Conservation (phyloP, 495 filamentous ascomycete species). For the Aspergillus kassunensis region DNA sequence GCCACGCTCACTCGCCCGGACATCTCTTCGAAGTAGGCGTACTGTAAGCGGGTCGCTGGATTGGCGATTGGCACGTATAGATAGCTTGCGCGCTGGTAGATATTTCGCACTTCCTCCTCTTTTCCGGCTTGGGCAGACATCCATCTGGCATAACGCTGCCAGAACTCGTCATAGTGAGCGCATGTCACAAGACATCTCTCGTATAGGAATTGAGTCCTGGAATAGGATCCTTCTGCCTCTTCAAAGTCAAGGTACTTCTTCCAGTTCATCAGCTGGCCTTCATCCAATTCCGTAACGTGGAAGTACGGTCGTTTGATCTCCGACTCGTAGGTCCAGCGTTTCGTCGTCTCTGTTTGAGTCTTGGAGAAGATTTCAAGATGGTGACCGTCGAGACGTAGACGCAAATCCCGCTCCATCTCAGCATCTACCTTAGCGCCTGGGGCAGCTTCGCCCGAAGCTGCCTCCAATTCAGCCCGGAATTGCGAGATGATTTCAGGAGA, state of each 20-base stretch:
- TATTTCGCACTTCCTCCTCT: slow-evolving; percentile 86
- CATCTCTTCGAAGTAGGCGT: slow-evolving; percentile 91
- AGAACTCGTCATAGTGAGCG: slow-evolving; percentile 96
- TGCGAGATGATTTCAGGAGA: slow-evolving; percentile 62
- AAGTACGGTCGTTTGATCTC: slow-evolving; percentile 97
- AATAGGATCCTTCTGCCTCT: slow-evolving; percentile 75
- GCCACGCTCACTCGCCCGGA: slow-evolving; percentile 71
- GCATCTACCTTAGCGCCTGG: slow-evolving; percentile 56
- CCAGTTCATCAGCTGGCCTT: slow-evolving; percentile 87
- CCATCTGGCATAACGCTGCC: slow-evolving; percentile 96
- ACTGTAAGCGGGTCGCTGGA: slow-evolving; percentile 79
- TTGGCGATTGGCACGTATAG: slow-evolving; percentile 80
- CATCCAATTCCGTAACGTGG: slow-evolving; percentile 89
- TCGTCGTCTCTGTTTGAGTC: slow-evolving; percentile 84
- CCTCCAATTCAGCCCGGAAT: slow-evolving; percentile 67
- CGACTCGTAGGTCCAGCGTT: slow-evolving; percentile 92
- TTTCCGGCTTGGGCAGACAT: slow-evolving; percentile 80
- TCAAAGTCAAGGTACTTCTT: slow-evolving; percentile 96
- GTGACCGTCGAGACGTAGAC: slow-evolving; percentile 71
- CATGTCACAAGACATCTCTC: slow-evolving; percentile 90
- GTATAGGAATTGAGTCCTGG: slow-evolving; percentile 76
- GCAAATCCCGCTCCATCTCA: slow-evolving; percentile 80
- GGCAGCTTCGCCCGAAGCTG: slow-evolving; percentile 42
- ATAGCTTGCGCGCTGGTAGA: slow-evolving; percentile 83
- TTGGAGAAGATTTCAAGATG: slow-evolving; percentile 77